Percentiles rank a stretch among this genome's conserved stretches.
These are phyloP conservation scores for Purshia tridentata DNA, from an alignment of 306 rosid genomes.

Conservation along the genomic window DNA sequence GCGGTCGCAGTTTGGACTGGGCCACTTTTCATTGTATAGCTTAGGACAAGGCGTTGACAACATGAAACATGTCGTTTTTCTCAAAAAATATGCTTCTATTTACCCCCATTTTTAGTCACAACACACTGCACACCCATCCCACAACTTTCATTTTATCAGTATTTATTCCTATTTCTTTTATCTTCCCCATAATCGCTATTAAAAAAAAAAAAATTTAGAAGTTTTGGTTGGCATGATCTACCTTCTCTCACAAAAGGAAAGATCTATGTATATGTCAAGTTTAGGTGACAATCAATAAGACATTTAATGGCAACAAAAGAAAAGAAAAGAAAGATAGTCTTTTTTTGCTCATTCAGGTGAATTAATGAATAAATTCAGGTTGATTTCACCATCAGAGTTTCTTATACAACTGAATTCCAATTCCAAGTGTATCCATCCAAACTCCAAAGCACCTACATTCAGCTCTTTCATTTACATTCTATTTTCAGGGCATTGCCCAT, in stretches of 20 bases:
- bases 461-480: slow-evolving; percentile 6
- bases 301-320: too few species aligned
- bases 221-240: neutral
- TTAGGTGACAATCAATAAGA: neutral
- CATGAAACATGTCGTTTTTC: too few species aligned
- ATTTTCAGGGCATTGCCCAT: neutral
- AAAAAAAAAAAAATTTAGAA: too few species aligned
- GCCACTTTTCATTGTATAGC: too few species aligned
- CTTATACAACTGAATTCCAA: neutral
- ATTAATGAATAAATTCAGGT: neutral
- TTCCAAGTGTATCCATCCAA: neutral
- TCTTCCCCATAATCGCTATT: too few species aligned
- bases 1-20: too few species aligned
- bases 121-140: too few species aligned
- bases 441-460: neutral
- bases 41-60: too few species aligned
- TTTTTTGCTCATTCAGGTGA: neutral
- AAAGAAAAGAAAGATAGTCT: neutral
- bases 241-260: neutral
- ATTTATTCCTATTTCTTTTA: too few species aligned
- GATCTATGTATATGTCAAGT: neutral
- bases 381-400: neutral
- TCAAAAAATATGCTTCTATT: too few species aligned
- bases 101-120: too few species aligned
- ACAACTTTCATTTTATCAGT: too few species aligned